Base-by-base conservation (phyloP, 805 yeast genomes). In the Metschnikowia cerradonensis region DNA sequence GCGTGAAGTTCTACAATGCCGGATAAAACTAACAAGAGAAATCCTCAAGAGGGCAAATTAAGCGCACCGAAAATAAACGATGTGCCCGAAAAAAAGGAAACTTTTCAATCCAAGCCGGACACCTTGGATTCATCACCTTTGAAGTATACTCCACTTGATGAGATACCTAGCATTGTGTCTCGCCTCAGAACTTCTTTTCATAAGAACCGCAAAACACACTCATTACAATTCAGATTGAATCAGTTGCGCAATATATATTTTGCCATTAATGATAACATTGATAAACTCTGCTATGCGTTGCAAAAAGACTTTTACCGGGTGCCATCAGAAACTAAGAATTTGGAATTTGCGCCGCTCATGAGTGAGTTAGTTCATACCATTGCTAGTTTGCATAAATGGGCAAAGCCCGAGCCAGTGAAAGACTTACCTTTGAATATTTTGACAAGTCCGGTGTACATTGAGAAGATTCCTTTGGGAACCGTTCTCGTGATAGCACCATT, bases 401-500 rank as follows among this genome's bases (percentile, higher is more conserved):
- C 78, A 30, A 79, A 78, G 56, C 84, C 84, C 1, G 75, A 75
- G 50, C 58, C 63, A 4, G 75, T 74, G 2, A 55, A 62, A 10
- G 70, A 66, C 48, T 49, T 68, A 35, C 76, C 83, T 1, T 46
- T 73, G 51, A 51, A 68, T 47, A 57, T 71, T 62, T 54, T 53
- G 22, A 60, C 54, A 11, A 52, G 44, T 19, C 60, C 60, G 2
- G 57, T 57, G 2, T 58, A 55, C 51, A 42, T 58, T 14, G 61
- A 58, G 48, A 49, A 51, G 20, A 48, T 71, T 38, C 78, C 78
- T 1, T 62, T 70, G 48, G 98, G 97, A 4, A 77, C 79, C 2
- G 86, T 86, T 3, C 75, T 90, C 52, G 74, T 92, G 45, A 82
- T 91, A 45, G 72, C 86, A 2, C 92, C 96, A 0, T 89, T 86